Conservation (phyloP, 257 asterid species). For the Marsdenia floribunda region DNA sequence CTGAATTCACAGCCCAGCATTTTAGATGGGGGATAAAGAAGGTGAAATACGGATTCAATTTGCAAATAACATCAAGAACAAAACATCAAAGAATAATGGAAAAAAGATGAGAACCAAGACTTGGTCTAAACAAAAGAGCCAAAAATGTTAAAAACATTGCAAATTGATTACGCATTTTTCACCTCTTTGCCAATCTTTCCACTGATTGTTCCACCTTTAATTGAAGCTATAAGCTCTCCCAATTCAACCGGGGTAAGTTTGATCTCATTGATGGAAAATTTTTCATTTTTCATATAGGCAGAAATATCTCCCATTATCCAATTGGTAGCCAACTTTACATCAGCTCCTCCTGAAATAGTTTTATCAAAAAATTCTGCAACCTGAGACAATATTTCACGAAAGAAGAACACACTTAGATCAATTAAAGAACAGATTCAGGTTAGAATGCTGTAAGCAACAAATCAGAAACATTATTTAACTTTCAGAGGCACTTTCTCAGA, state of each 20-base stretch:
- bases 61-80: background rate
- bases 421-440: background rate
- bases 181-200: constrained; percentile 99
- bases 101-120: background rate
- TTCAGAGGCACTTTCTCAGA: background rate
- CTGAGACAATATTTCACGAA: constrained; percentile 29
- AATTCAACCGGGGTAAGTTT: constrained; percentile 77
- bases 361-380: constrained; percentile 83
- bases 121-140: background rate
- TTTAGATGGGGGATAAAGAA: background rate
- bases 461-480: background rate
- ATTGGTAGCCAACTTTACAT: constrained; percentile 75
- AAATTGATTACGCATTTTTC: background rate
- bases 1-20: background rate
- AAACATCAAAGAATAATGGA: background rate
- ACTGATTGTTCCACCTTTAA: constrained; percentile 78
- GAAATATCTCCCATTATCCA: constrained; percentile 99
- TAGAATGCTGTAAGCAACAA: background rate
- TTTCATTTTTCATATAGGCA: constrained; percentile 85
- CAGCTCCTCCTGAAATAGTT: constrained; percentile 67
- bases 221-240: constrained; percentile 81
- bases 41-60: background rate
- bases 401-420: constrained; percentile 10
- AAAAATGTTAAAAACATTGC: background rate
- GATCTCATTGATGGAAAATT: constrained; percentile 59